These are phyloP conservation scores for Tilletia setariae DNA, from an alignment of 1,284 basidiomycete genomes.

Conservation along the genomic window DNA sequence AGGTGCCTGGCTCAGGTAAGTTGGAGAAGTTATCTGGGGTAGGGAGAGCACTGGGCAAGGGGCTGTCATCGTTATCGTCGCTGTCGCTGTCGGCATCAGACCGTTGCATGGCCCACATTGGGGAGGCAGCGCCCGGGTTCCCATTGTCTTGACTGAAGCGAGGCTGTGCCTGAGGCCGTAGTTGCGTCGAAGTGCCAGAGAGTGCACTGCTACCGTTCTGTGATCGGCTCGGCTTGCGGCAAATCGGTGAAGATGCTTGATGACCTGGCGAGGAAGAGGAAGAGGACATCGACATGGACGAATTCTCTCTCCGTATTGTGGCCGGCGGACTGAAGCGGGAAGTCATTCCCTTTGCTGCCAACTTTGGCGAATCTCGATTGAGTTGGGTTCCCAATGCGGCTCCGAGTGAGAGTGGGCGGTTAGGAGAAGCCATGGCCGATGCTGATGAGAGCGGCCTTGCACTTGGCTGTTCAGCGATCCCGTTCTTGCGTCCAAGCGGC, in stretches of 20 bases:
- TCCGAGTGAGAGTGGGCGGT: conserved; percentile 21
- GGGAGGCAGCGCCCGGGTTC: conserved; percentile 26
- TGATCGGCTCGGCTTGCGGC: conserved; percentile 25
- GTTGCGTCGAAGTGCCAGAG: conserved; percentile 2
- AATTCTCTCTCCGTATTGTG: conserved; percentile 27
- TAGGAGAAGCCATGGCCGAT: background rate
- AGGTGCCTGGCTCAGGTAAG: conserved; percentile 4
- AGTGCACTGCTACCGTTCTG: conserved; percentile 18
- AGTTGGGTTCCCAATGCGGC: conserved; percentile 43
- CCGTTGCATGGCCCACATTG: conserved; percentile 25
- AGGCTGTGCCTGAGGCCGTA: too few relatives aligned
- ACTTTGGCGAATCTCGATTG: conserved; percentile 33
- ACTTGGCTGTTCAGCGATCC: too few relatives aligned
- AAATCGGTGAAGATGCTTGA: conserved; percentile 20
- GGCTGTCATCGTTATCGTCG: conserved; percentile 19
- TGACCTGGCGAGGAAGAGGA: conserved; percentile 27
- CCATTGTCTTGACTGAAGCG: too few relatives aligned
- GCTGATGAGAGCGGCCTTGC: too few relatives aligned
- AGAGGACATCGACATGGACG: conserved; percentile 2
- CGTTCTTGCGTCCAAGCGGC: too few relatives aligned
- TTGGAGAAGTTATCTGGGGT: background rate
- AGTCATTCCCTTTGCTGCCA: conserved; percentile 31
- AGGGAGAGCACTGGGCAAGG: background rate
- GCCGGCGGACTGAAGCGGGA: conserved; percentile 39
- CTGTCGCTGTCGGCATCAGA: conserved; percentile 14